A percentile compares a stretch with the other conserved stretches of the same genome.
phyloP scores from a whole-genome alignment of 2,329 filamentous ascomycete species.

The Cladosporium sp. region DNA sequence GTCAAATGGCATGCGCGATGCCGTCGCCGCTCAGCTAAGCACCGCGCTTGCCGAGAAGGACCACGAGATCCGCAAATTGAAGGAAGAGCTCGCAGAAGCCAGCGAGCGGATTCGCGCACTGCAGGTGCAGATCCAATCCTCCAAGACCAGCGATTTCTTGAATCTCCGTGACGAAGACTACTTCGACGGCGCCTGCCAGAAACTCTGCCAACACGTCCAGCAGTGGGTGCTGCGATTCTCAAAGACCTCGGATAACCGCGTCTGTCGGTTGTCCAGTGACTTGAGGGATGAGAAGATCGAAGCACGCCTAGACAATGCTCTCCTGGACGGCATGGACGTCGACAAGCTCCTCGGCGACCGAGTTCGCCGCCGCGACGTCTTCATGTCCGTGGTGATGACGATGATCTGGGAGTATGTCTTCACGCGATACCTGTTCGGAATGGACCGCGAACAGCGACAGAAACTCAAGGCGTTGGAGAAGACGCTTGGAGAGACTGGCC shows the following conservation, averaged over 20 bases:
- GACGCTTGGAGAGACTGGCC: constrained; percentile 81
- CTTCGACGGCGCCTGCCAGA: constrained; percentile 90
- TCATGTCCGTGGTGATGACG: constrained; percentile 98
- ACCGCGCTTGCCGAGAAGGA: constrained; percentile 75
- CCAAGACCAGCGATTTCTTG: constrained; percentile 67
- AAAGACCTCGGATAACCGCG: constrained; percentile 90
- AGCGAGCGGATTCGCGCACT: constrained; percentile 57
- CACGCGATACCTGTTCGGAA: constrained; percentile 94
- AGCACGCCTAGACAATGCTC: constrained; percentile 87
- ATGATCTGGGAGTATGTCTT: constrained; percentile 99
- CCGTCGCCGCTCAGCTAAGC: constrained; percentile 58
- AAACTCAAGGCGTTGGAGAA: constrained; percentile 97
- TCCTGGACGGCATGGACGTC: constrained; percentile 91
- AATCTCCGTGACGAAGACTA: constrained; percentile 84
- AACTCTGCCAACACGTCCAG: constrained; percentile 91
- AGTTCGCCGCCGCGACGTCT: constrained; percentile 83
- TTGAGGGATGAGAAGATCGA: constrained; percentile 90
- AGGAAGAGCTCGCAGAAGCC: constrained; percentile 71
- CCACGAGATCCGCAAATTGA: constrained; percentile 73
- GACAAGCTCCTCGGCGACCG: constrained; percentile 84
- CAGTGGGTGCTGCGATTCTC: constrained; percentile 98
- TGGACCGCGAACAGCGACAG: constrained; percentile 96
- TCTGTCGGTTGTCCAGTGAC: constrained; percentile 77
- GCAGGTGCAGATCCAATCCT: constrained; percentile 56
- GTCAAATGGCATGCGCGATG: constrained; percentile 59